Conservation (phyloP, 2,329 filamentous ascomycete species). For the Aureobasidium sp. region DNA sequence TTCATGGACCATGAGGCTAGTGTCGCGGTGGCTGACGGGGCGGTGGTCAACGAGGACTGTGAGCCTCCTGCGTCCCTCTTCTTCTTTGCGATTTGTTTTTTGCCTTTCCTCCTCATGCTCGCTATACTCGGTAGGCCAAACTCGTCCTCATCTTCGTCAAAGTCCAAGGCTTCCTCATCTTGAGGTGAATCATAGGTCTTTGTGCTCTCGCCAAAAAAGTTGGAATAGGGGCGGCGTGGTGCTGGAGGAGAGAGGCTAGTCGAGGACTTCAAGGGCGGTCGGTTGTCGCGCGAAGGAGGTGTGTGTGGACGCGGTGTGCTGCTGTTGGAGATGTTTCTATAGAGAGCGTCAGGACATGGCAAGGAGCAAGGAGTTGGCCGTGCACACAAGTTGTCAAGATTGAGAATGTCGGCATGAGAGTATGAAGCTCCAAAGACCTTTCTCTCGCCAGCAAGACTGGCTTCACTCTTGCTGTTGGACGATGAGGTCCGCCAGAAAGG, state of each 20-base stretch:
- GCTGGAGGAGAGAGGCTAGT: conserved; percentile 45
- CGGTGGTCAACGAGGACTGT: conserved; percentile 15
- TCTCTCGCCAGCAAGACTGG: conserved; percentile 52
- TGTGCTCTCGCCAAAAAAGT: conserved; percentile 71
- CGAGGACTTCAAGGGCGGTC: conserved; percentile 46
- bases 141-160: conserved; percentile 85
- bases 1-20: conserved; percentile 53
- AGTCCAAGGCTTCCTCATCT: conserved; percentile 62
- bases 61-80: conserved; percentile 35
- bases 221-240: conserved; percentile 66
- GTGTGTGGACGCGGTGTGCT: conserved; percentile 58
- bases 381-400: conserved; percentile 68
- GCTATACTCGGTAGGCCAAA: conserved; percentile 90
- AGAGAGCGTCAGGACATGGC: neutral
- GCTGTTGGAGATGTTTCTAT: conserved; percentile 28
- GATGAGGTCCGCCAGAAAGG: conserved; percentile 73
- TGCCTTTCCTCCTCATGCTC: conserved; percentile 71
- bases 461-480: conserved; percentile 45
- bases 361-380: too few relatives aligned
- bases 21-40: conserved; percentile 11
- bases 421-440: conserved; percentile 90
- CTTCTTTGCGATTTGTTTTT: conserved; percentile 37
- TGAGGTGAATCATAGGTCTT: conserved; percentile 63
- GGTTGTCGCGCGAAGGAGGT: conserved; percentile 56
- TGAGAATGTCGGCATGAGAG: conserved; percentile 90